phyloP scores from a whole-genome alignment of 805 yeast genomes.

The Candida hispaniensis region DNA sequence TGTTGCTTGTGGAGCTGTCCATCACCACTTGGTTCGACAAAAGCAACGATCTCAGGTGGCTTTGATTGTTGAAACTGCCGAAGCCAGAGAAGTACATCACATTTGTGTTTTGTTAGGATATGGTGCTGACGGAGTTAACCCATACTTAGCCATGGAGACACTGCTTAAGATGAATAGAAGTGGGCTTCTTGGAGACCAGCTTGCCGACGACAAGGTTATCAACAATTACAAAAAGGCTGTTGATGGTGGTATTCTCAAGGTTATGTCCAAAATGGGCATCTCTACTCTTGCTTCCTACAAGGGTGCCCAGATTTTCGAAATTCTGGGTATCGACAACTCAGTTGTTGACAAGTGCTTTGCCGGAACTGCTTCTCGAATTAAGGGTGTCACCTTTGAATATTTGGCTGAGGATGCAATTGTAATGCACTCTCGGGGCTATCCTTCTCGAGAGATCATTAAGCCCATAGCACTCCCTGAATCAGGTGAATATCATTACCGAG shows the following conservation, averaged over 20 bases:
- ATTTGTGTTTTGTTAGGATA: constrained; percentile 89
- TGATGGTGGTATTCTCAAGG: constrained; percentile 88
- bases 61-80: constrained; percentile 82
- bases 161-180: constrained; percentile 75
- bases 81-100: constrained; percentile 96
- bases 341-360: constrained; percentile 93
- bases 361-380: constrained; percentile 94
- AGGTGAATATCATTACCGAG: constrained; percentile 98
- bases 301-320: constrained; percentile 98
- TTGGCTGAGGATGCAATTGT: constrained; percentile 95
- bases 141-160: constrained; percentile 87
- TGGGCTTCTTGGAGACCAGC: constrained; percentile 41
- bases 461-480: constrained; percentile 78
- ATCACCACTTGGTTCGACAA: constrained; percentile 89
- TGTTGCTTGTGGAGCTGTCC: constrained; percentile 94
- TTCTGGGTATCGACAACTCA: constrained; percentile 88
- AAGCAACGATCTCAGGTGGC: constrained; percentile 96
- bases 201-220: constrained; percentile 51
- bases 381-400: constrained; percentile 90
- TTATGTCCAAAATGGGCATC: constrained; percentile 99
- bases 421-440: constrained; percentile 86
- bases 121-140: constrained; percentile 95
- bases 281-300: constrained; percentile 96
- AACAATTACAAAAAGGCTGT: constrained; percentile 74
- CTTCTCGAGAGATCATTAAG: constrained; percentile 57